These are phyloP conservation scores for Xylariaceae sp. DNA, from an alignment of 2,329 filamentous ascomycete species.

Conservation along the genomic window DNA sequence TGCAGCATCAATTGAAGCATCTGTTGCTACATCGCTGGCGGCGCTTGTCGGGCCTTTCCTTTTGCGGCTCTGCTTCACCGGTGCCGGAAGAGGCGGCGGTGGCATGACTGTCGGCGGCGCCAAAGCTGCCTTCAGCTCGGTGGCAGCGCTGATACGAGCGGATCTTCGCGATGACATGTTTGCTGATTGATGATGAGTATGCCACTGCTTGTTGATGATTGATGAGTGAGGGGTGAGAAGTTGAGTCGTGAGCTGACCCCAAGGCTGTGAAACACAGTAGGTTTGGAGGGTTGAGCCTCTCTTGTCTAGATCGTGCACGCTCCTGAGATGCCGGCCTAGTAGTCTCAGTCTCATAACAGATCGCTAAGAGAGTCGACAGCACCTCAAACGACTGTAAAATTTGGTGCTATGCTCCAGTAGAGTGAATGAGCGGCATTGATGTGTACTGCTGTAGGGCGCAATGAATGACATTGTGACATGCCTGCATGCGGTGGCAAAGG, in stretches of 20 bases:
- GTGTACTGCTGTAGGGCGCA: too few species aligned
- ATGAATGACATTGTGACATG: too few species aligned
- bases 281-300: too few species aligned
- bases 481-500: too few species aligned
- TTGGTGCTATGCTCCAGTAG: too few species aligned
- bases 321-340: too few species aligned
- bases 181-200: constrained; percentile 4
- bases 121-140: constrained; percentile 16
- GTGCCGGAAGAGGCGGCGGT: constrained; percentile 22
- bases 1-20: constrained; percentile 9
- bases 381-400: too few species aligned
- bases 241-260: neutral
- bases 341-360: too few species aligned
- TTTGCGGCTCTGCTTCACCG: constrained; percentile 35
- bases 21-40: constrained; percentile 1
- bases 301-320: too few species aligned
- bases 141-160: constrained; percentile 28
- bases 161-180: constrained; percentile 34
- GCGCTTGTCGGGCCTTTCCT: constrained; percentile 21
- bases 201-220: neutral
- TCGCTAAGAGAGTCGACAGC: too few species aligned
- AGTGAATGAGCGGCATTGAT: too few species aligned
- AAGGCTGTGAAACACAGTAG: too few species aligned
- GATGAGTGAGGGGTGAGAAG: neutral
- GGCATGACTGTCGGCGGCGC: constrained; percentile 16